Evolutionary conservation across 2,329 filamentous ascomycete species (phyloP).

Genomic region (Aspergillus sclerotialis): DNA sequence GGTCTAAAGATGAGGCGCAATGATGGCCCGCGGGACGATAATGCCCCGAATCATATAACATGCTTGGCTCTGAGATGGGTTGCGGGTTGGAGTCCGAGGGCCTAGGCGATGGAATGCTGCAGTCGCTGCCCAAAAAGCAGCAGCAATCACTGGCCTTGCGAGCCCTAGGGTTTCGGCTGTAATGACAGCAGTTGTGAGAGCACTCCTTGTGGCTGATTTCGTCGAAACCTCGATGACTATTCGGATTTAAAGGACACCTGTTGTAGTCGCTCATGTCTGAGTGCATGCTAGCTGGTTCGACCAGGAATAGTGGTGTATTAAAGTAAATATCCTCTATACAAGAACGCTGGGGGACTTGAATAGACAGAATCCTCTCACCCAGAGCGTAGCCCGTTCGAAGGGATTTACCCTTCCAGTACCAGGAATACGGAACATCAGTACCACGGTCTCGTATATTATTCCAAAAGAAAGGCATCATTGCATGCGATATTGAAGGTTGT

Average conservation of each 20-base stretch:
- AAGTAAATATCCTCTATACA: constrained; percentile 1
- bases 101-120: not conserved
- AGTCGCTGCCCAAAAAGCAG: not conserved
- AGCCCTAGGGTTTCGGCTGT: not conserved
- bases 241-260: no score
- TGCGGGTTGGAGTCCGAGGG: not conserved
- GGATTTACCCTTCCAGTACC: constrained; percentile 18
- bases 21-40: no score
- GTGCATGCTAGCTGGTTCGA: constrained; percentile 5
- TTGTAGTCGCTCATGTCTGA: no score
- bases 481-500: no score
- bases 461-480: no score
- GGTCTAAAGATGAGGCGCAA: no score
- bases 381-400: constrained; percentile 9
- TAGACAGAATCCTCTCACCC: constrained; percentile 8
- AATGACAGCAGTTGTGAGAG: no score
- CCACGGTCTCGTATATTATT: constrained; percentile 3
- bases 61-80: no score
- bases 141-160: not conserved
- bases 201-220: no score
- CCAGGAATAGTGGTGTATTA: constrained; percentile 1
- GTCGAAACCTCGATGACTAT: no score
- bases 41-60: no score
- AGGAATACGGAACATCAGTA: constrained; percentile 12
- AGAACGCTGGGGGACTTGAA: not conserved